Conservation (phyloP, 768 basidiomycete species). For the Podaxis mareebaensis region DNA sequence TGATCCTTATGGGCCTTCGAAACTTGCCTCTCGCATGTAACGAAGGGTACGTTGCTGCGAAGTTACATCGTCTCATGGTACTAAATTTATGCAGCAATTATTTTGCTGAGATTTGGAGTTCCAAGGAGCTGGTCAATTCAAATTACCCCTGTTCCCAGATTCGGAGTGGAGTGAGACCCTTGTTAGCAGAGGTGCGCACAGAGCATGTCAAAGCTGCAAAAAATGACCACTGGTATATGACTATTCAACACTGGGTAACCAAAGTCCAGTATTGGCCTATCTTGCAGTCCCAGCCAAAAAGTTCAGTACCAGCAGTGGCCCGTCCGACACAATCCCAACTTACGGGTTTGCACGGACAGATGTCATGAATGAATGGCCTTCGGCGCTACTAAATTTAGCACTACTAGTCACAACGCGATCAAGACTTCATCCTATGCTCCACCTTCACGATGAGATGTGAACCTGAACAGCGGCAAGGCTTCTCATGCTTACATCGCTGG, state of each 20-base stretch:
- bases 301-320: background rate
- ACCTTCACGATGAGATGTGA: slow-evolving; percentile 8
- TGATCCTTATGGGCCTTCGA: background rate
- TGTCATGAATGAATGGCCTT: background rate
- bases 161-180: background rate
- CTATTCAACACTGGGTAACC: background rate
- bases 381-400: background rate
- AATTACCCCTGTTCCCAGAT: background rate
- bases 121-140: background rate
- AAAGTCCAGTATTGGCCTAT: background rate
- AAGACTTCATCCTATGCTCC: background rate
- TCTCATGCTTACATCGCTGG: slow-evolving; percentile 4
- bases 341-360: background rate
- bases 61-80: background rate
- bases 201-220: background rate
- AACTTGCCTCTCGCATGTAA: background rate
- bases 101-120: slow-evolving; percentile 1
- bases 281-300: background rate
- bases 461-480: background rate
- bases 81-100: slow-evolving; percentile 11
- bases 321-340: background rate
- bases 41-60: background rate
- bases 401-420: background rate
- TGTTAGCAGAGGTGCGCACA: background rate
- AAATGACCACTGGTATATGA: background rate